Conservation (phyloP, 257 asterid species). For the Asclepias syriaca region DNA sequence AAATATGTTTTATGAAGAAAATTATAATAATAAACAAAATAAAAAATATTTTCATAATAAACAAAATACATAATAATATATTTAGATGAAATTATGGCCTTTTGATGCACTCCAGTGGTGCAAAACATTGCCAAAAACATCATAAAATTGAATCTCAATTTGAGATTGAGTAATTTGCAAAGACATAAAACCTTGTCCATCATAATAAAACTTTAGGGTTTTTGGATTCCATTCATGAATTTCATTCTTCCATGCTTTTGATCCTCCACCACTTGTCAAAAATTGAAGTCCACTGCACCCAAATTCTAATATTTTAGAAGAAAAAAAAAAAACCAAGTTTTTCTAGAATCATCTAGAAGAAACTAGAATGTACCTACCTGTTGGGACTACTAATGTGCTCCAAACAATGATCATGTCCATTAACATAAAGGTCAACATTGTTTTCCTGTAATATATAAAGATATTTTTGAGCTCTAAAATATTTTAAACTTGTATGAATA, state of each 20-base stretch:
- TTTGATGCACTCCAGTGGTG: slow-evolving; percentile 22
- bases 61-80: neutral
- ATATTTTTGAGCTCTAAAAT: no score
- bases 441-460: slow-evolving; percentile 32
- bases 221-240: slow-evolving; percentile 15
- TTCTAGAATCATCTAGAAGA: neutral
- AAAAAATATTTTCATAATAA: no score
- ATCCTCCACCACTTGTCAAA: slow-evolving; percentile 84
- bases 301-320: neutral
- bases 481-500: no score
- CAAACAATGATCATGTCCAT: slow-evolving; percentile 86
- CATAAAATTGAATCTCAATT: slow-evolving; percentile 16
- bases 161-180: slow-evolving; percentile 30
- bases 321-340: no score
- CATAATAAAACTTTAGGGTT: slow-evolving; percentile 44
- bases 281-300: slow-evolving; percentile 36
- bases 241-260: slow-evolving; percentile 66
- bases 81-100: slow-evolving; percentile 6
- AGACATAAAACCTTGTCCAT: slow-evolving; percentile 72
- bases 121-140: slow-evolving; percentile 18
- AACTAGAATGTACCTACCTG: slow-evolving; percentile 29
- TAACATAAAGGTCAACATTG: slow-evolving; percentile 65
- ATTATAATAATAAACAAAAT: no score
- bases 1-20: no score
- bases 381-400: slow-evolving; percentile 50